Evolutionary conservation across 148 eudicot species (phyloP), one percentile per base, ranked within the genome.

Genomic region (Vaccinium vitisidaea): DNA sequence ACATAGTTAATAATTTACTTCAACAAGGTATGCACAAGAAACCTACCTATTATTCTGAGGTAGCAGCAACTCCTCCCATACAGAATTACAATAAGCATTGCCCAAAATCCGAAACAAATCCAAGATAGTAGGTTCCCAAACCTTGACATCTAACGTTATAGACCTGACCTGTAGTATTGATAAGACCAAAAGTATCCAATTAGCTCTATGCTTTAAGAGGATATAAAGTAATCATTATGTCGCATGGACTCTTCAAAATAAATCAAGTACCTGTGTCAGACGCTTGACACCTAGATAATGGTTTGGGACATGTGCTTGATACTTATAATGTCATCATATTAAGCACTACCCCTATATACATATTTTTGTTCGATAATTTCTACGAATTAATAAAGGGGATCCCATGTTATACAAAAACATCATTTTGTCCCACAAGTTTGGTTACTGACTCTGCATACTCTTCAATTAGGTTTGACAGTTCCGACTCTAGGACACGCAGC

Each of bases 121-220:
- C 89, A 95, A 86, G 75, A 95, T 84, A 30, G 94, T 90, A 48
- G 93, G 92, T 87, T 95, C 98, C 98, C 98, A 95, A 76, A 94
- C 98, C 91, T 86, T 95, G 84, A 95, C 98, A 85, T 95, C 98
- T 84, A 94, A 88, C 79, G 92, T 95, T 80, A 95, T 90, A 65
- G 98, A 95, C 84, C 98, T 93, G 73, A 95, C 93, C 98, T 95
- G 89, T 84, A 87, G 65, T 75, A 69, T 12, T 48, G 82, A 54
- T 23, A 86, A 16, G 69, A 75, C 54, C 54, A 86, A 82, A 69
- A 82, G 14, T 18, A 84, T 77, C 53, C n/a, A 59, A 52, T 84
- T 21, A 81, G 81, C 67, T 30, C 82, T 52, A 21, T 12, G 43
- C 48, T 23, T n/a, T 46, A 27, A 52, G 80, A 73, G 2, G 58